Conservation (phyloP, 2,329 filamentous ascomycete species). For the Pseudocercospora macadamiae region DNA sequence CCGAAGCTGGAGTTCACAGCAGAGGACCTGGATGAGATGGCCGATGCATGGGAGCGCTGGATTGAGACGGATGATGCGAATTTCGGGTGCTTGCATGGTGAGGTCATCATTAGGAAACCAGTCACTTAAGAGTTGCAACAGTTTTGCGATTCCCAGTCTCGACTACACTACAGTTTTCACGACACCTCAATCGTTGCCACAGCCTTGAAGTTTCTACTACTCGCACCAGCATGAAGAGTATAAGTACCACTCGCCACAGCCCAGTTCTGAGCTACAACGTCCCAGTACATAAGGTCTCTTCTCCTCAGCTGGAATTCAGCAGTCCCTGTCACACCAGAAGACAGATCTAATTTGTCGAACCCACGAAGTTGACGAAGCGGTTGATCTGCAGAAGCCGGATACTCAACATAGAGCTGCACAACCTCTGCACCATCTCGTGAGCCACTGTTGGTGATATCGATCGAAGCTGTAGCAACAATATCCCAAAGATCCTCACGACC, state of each 20-base stretch:
- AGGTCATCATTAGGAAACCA: constrained; percentile 40
- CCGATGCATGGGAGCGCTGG: constrained; percentile 45
- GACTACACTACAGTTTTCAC: no score
- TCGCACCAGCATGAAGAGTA: no score
- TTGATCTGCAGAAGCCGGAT: constrained; percentile 66
- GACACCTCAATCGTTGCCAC: no score
- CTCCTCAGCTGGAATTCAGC: constrained; percentile 67
- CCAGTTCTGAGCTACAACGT: constrained; percentile 75
- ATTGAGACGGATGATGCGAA: constrained; percentile 47
- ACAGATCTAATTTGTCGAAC: constrained; percentile 76
- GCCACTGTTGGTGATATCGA: constrained; percentile 73
- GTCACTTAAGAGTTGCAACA: no score
- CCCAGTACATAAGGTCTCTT: constrained; percentile 87
- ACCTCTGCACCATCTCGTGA: constrained; percentile 68
- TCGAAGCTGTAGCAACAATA: constrained; percentile 67
- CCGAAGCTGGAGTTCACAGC: constrained; percentile 38
- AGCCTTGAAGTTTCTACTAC: no score
- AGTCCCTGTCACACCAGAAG: constrained; percentile 67
- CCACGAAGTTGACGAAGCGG: constrained; percentile 65
- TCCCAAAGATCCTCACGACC: constrained; percentile 69
- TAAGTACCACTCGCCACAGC: no score
- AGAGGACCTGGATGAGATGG: constrained; percentile 45
- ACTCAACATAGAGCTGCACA: constrained; percentile 74
- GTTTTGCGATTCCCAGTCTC: no score
- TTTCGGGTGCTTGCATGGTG: constrained; percentile 47